phyloP scores from a whole-genome alignment of 139 green algal genomes.

The Chlamydomonas schloesseri region DNA sequence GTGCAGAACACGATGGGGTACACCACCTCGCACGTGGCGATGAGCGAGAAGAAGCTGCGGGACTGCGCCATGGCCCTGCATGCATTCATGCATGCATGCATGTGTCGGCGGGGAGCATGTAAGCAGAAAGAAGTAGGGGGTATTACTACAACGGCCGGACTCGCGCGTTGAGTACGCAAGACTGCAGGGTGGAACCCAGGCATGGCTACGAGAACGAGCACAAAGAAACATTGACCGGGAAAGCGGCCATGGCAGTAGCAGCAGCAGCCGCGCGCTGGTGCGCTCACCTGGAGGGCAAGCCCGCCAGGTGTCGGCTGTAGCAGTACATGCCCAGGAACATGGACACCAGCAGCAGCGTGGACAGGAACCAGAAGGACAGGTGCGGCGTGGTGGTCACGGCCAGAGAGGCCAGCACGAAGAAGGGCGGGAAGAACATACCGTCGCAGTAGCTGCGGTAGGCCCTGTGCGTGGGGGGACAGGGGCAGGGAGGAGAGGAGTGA shows the following conservation, averaged over 20 bases:
- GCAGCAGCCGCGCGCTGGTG: neutral
- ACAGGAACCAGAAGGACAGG: constrained; percentile 29
- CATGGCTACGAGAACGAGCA: no score
- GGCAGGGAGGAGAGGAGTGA: neutral
- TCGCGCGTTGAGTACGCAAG: no score
- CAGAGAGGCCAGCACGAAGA: neutral
- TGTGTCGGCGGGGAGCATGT: neutral
- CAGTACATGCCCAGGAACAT: neutral
- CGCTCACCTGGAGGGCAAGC: neutral
- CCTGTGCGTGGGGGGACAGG: neutral
- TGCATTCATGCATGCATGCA: no score
- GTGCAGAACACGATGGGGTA: constrained; percentile 34
- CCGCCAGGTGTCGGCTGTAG: neutral
- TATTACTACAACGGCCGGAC: no score
- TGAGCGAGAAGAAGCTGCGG: constrained; percentile 46
- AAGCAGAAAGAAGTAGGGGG: no score
- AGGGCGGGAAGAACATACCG: constrained; percentile 28
- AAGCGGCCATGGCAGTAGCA: neutral
- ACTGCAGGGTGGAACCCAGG: no score
- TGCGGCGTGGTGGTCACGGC: neutral
- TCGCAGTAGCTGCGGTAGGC: constrained; percentile 23
- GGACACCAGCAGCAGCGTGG: neutral
- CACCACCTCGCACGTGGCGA: constrained; percentile 46
- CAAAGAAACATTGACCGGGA: no score
- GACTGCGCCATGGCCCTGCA: neutral